A percentile compares a stretch with the other conserved stretches of the same genome.
phyloP scores from a whole-genome alignment of 2,329 filamentous ascomycete genomes.

The Sporothrix schenckii region DNA sequence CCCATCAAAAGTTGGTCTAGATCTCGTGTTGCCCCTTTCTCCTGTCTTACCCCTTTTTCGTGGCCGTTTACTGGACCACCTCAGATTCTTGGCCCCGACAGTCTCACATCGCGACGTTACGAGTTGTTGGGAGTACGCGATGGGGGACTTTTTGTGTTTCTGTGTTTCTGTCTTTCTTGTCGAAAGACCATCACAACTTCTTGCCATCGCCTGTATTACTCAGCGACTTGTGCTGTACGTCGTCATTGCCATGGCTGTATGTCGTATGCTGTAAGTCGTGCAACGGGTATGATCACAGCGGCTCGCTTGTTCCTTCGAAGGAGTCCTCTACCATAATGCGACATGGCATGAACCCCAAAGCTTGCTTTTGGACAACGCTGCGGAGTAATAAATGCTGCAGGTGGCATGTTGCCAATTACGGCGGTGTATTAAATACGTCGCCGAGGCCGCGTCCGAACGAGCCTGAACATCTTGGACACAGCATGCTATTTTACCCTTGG shows the following conservation, averaged over 20 bases:
- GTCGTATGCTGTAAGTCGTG: no score
- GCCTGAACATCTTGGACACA: neutral
- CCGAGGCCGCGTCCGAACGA: neutral
- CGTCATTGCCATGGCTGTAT: no score
- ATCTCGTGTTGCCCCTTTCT: slow-evolving; percentile 20
- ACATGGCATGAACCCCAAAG: slow-evolving; percentile 10
- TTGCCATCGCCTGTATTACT: neutral
- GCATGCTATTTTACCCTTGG: neutral
- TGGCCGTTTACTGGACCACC: neutral
- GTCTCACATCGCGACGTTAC: slow-evolving; percentile 16
- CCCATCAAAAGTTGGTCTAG: neutral
- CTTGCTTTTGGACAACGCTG: neutral
- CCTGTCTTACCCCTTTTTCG: slow-evolving; percentile 20
- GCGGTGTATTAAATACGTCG: neutral
- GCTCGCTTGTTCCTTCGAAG: neutral
- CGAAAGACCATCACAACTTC: neutral
- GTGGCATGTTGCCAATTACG: slow-evolving; percentile 13
- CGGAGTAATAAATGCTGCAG: neutral
- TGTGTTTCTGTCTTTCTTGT: no score
- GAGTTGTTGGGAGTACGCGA: neutral
- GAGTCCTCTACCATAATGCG: slow-evolving; percentile 13
- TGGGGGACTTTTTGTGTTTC: no score
- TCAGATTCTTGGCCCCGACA: neutral
- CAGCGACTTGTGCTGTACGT: neutral
- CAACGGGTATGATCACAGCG: no score